Base-by-base conservation (phyloP, 805 yeast genomes). In the Ogataea nakhonphanomensis region DNA sequence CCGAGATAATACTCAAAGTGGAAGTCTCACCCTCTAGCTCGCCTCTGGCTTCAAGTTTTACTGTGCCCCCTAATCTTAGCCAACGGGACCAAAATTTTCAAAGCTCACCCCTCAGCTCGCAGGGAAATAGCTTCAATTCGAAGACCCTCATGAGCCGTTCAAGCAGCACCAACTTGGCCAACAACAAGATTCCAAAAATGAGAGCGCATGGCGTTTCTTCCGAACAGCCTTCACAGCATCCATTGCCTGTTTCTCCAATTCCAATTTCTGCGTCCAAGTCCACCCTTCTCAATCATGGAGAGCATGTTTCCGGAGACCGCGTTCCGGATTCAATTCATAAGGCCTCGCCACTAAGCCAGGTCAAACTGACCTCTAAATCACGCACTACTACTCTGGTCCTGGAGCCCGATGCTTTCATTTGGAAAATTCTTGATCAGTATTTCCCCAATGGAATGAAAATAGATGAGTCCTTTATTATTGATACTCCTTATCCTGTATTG, bases 391-490 rank as follows among this genome's bases (percentile, higher is more conserved):
- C 11, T 7, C 29, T 40, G 10, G 43, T 48, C 2, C 38, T 81
- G 4, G 79, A 76, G 42, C 86, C 93, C 0, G 91, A 84, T 53
- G 74, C 71, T 35, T 58, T 65, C 13, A 76, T 85, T 1, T 78
- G 79, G 76, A 59, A 63, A 8, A 50, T 83, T 0, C 49, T 85
- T 7, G 89, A 84, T 43, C 64, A 64, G 14, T 73, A 71, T 50
- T 84, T 65, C 54, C 86, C 89, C 0, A 57, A 65, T n/a, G 87
- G 88, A 0, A 84, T 83, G 89, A 48, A 58, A 2, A 73, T 81
- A 71, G 62, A 65, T 12, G 87, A 82, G 35, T 83, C 91, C 0
- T 67, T 84, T 23, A 57, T 82, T 2, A 69, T 84, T 10, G 84
- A 74, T n/a, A 59, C 67, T 0, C 71, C 76, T 10, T 43, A 47